Evolutionary conservation across 2,329 filamentous ascomycete genomes (phyloP).

Genomic region (Pezicula rhizophila): DNA sequence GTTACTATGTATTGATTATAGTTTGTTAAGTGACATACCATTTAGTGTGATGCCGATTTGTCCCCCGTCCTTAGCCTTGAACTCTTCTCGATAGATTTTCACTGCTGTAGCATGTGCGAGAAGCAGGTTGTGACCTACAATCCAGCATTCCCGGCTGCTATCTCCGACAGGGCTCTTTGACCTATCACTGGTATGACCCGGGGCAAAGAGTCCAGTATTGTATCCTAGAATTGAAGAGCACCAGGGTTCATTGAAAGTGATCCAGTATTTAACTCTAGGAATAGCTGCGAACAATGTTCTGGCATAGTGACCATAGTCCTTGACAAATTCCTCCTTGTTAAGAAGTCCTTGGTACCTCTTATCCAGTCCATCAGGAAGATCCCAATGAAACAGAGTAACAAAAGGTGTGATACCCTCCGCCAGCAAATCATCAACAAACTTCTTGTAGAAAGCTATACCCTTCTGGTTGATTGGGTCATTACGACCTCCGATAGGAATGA

Average conservation of each 20-base stretch:
- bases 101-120: constrained; percentile 76
- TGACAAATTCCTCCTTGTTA: constrained; percentile 75
- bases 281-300: constrained; percentile 69
- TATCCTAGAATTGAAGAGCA: constrained; percentile 79
- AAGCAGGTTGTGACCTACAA: constrained; percentile 73
- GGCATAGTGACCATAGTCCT: constrained; percentile 76
- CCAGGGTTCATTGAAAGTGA: constrained; percentile 88
- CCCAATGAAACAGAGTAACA: constrained; percentile 84
- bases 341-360: constrained; percentile 76
- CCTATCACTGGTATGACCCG: constrained; percentile 74
- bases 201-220: constrained; percentile 70
- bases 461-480: constrained; percentile 75
- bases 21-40: constrained; percentile 39
- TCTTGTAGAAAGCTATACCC: constrained; percentile 71
- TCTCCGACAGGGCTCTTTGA: constrained; percentile 66
- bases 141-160: constrained; percentile 73
- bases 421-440: constrained; percentile 71
- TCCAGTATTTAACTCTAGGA: constrained; percentile 78
- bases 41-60: constrained; percentile 86
- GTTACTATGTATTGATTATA: constrained; percentile 1
- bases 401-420: constrained; percentile 73
- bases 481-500: constrained; percentile 80
- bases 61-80: constrained; percentile 65
- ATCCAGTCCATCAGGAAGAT: constrained; percentile 72
- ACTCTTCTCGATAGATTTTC: constrained; percentile 76